Base-by-base conservation (phyloP, 495 filamentous ascomycete species). In the Beverwykella pulmonaria region DNA sequence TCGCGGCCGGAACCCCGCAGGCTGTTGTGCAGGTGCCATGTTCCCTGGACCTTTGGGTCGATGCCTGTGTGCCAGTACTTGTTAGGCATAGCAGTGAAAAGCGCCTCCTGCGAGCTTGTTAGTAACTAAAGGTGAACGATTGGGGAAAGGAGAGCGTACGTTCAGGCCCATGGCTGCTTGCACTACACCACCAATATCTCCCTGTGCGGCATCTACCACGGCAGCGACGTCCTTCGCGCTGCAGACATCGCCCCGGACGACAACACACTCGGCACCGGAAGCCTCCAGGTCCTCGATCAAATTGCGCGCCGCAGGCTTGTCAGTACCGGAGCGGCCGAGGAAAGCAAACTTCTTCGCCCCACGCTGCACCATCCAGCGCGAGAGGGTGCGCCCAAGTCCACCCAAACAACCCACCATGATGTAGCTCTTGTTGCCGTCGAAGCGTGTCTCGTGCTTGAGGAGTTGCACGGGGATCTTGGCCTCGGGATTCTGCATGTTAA, bases 321-420 rank as follows among this genome's bases (percentile, higher is more conserved):
- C 53, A n/a, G 19, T 36, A 8, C 50, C 56, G 46, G 53, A 64
- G 23, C 68, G 53, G 2, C 59, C 47, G 17, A 72, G 26, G 34
- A 74, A 53, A 15, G 55, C 49, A 20, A 72, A 26, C 27, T 67
- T 30, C 36, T 39, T 47, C 6, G 69, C 69, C 10, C 70, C 71
- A n/a, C 47, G 32, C 15, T 39, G 3, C 8, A 61, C 27, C 53
- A 74, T 59, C 50, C 47, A 63, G 8, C 27, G 20, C 5, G 58
- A 56, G 6, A 70, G 12, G 0, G 71, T 58, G 0, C 72, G 70
- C 0, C 79, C 79, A 0, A 83, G 53, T 19, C 81, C 80, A 27
- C 79, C 79, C 2, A 80, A 65, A 47, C 81, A 80, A 15, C 81
- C 80, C 7, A 77, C 71, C 17, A 84, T 60, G 4, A 83, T 30